Evolutionary conservation across 1,139 yeast species (phyloP).

Genomic region (Suhomyces ambrosiae): DNA sequence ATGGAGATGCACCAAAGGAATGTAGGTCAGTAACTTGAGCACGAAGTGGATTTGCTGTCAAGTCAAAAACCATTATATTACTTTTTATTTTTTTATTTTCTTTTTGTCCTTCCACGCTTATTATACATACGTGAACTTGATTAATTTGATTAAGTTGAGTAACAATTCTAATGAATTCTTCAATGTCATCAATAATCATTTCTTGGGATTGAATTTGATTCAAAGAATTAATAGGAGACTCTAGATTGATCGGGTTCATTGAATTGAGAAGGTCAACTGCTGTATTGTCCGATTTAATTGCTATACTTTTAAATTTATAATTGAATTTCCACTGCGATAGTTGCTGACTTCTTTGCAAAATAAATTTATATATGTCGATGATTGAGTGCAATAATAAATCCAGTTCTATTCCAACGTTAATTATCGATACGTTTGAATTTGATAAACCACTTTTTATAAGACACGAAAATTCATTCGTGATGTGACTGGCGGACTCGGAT

Average conservation of each 20-base stretch:
- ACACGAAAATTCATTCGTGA: constrained; percentile 26
- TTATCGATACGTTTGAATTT: constrained; percentile 24
- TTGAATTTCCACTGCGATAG: constrained; percentile 13
- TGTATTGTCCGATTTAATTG: constrained; percentile 8
- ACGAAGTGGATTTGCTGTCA: constrained; percentile 10
- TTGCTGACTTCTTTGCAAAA: constrained; percentile 12
- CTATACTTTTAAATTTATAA: constrained; percentile 17
- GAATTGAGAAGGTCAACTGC: constrained; percentile 19
- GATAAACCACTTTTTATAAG: constrained; percentile 21
- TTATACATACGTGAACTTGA: constrained; percentile 10
- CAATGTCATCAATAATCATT: constrained; percentile 21
- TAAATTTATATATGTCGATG: constrained; percentile 14
- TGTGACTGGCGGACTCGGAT: constrained; percentile 10
- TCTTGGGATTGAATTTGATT: constrained; percentile 22
- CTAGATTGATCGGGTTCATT: constrained; percentile 10
- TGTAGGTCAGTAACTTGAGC: constrained; percentile 5
- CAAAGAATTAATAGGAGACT: constrained; percentile 3
- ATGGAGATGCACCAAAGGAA: constrained; percentile 1
- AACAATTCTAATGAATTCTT: constrained; percentile 10
- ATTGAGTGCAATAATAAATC: constrained; percentile 15
- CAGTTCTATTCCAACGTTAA: constrained; percentile 19
- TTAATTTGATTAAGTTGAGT: constrained; percentile 4
- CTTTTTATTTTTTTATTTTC: constrained; percentile 13
- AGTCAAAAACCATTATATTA: constrained; percentile 19
- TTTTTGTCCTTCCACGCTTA: constrained; percentile 12